Percentiles rank a stretch among this genome's conserved stretches.
Conservation (phyloP, 1,284 basidiomycete genomes). For the Papiliotrema terrestris region DNA sequence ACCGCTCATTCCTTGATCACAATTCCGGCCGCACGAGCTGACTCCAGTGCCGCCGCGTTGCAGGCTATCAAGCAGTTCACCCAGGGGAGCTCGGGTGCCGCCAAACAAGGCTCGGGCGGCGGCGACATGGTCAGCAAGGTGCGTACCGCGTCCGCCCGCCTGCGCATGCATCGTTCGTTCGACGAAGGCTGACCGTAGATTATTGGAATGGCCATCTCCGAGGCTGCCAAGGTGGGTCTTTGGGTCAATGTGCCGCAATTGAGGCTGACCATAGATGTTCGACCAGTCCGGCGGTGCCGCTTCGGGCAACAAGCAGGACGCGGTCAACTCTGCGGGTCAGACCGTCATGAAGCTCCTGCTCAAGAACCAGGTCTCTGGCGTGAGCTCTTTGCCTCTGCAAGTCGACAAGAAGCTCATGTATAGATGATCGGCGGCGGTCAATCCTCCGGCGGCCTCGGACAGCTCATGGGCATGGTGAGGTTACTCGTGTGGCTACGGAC, state of each 20-base stretch:
- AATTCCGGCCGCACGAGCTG: background rate
- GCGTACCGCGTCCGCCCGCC: background rate
- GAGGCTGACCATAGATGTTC: constrained; percentile 54
- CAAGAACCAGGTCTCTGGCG: constrained; percentile 48
- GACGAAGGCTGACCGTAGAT: constrained; percentile 54
- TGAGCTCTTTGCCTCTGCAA: constrained; percentile 47
- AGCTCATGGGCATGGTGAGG: constrained; percentile 58
- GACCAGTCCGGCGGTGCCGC: constrained; percentile 64
- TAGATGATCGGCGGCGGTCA: constrained; percentile 56
- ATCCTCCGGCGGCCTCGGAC: constrained; percentile 60
- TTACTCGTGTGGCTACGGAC: background rate
- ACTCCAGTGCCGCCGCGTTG: constrained; percentile 64
- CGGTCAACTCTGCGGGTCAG: constrained; percentile 74
- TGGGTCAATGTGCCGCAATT: background rate
- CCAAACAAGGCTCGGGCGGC: constrained; percentile 39
- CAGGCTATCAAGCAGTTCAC: constrained; percentile 62
- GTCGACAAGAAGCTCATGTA: constrained; percentile 17
- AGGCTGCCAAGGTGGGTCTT: constrained; percentile 50
- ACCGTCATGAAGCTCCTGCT: constrained; percentile 76
- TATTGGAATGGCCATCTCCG: constrained; percentile 76
- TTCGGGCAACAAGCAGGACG: constrained; percentile 69
- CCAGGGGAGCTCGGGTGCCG: constrained; percentile 47
- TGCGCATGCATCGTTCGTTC: no score
- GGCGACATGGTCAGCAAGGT: constrained; percentile 47
- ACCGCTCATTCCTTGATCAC: background rate